These are phyloP conservation scores for Thalassiosira ordinaria DNA, from an alignment of 352 stramenopile species.

Conservation along the genomic window DNA sequence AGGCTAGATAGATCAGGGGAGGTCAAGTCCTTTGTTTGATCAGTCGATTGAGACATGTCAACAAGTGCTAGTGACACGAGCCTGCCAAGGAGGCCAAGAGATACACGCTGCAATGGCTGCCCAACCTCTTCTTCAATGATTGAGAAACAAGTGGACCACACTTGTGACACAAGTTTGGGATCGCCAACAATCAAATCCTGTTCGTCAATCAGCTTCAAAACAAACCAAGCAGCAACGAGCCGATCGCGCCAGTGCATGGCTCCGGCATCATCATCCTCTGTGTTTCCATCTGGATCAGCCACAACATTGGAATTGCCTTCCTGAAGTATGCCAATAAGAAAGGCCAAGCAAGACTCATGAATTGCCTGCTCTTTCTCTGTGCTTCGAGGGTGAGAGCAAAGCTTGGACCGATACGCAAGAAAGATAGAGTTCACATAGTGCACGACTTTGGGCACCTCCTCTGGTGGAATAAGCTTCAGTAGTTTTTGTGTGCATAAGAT, in stretches of 20 bases:
- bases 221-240: conserved; percentile 77
- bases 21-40: conserved; percentile 1
- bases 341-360: conserved; percentile 68
- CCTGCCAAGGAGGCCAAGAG: conserved; percentile 78
- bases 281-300: conserved; percentile 30
- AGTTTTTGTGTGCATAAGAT: conserved; percentile 76
- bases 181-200: conserved; percentile 61
- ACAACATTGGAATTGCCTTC: conserved; percentile 33
- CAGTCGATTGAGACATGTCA: conserved; percentile 33
- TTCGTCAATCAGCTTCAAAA: conserved; percentile 74
- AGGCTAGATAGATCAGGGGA: conserved; percentile 55
- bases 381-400: conserved; percentile 63
- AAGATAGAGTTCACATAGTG: conserved; percentile 83
- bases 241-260: conserved; percentile 81
- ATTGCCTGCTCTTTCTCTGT: conserved; percentile 53
- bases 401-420: conserved; percentile 68
- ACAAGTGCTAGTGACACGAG: conserved; percentile 68
- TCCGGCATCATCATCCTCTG: conserved; percentile 53
- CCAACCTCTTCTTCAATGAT: conserved; percentile 78
- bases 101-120: conserved; percentile 81
- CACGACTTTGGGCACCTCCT: conserved; percentile 84
- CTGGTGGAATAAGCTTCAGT: conserved; percentile 73
- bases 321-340: conserved; percentile 66
- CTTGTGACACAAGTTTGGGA: conserved; percentile 37
- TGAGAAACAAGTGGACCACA: conserved; percentile 75